Base-by-base conservation (phyloP, 1,284 basidiomycete species). In the Rhodotorula sp. region DNA sequence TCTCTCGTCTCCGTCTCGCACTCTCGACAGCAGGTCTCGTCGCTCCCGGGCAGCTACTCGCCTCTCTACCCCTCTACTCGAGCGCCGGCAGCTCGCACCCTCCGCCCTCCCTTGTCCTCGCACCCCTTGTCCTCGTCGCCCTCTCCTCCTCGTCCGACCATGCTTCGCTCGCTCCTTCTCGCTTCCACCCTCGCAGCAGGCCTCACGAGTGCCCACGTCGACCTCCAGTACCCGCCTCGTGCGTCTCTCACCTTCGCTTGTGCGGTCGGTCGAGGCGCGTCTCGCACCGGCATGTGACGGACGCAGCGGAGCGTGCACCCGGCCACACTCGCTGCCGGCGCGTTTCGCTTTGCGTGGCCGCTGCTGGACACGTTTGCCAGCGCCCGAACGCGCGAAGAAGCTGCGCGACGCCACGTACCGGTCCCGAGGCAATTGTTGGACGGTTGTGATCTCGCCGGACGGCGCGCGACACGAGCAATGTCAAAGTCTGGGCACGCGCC, bases 211-310 rank as follows among this genome's bases (percentile, higher is more conserved):
- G 72, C 68, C 0, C 72, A 73, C 60, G 61, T 73, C 23, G 56
- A 71, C 34, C 61, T 73, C 10, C 25, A 61, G 21, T 71, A 60
- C 55, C 72, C 72, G n/a, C 62, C 60, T 8, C 71, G 71, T 73
- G n/a, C 50, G 71, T 63, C 49, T 25, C 41, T 12, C 3, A 44
- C 21, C 4, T 48, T 44, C 17, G 9, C 57, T 27, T 34, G 34
- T 2, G 34, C 34, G 5, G 3, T 34, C 21, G 50, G 10, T 52
- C 57, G 16, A 16, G 23, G 14, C 57, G n/a, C 44, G 14, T 45
- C 44, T 44, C 57, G 27, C 12, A 21, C n/a, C 57, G 57, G 57
- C 23, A 58, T 46, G 57, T 58, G 44, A 58, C 44, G 56, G 27
- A 17, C 14, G 7, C 16, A 17, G 52, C 52, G 52, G 52, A 13